A percentile compares a stretch with the other conserved stretches of the same genome.
These are phyloP conservation scores for Dactylellina sp. DNA, from an alignment of 2,329 filamentous ascomycete genomes.

Conservation along the genomic window DNA sequence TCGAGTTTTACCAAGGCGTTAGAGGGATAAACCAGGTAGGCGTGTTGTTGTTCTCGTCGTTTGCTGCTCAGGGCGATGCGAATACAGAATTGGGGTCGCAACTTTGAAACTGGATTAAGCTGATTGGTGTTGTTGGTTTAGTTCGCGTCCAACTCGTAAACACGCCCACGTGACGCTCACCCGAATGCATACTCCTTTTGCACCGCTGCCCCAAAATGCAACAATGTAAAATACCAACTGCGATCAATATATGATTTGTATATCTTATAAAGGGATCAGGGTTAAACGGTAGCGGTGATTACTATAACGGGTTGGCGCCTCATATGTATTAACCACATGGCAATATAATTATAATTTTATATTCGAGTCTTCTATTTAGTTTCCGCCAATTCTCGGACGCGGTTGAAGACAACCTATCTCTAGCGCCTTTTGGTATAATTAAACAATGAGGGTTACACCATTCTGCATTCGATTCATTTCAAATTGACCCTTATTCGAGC, in stretches of 20 bases:
- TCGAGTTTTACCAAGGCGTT: not conserved
- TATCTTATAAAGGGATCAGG: no score
- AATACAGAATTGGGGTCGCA: not conserved
- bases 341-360: no score
- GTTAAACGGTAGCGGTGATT: no score
- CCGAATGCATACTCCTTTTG: not conserved
- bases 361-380: no score
- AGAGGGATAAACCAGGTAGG: not conserved
- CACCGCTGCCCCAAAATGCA: slow-evolving; percentile 8
- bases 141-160: slow-evolving; percentile 20
- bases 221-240: slow-evolving; percentile 7
- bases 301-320: no score
- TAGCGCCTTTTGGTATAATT: no score
- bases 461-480: no score
- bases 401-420: no score
- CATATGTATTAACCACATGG: no score
- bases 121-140: not conserved
- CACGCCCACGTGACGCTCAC: slow-evolving; percentile 9
- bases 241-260: not conserved
- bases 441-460: no score
- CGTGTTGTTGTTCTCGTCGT: not conserved
- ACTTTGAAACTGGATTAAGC: not conserved
- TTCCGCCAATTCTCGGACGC: no score
- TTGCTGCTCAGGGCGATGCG: not conserved
- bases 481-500: no score